Conservation (phyloP, 2,329 filamentous ascomycete genomes). For the Neofusicoccum kwambonambiense region DNA sequence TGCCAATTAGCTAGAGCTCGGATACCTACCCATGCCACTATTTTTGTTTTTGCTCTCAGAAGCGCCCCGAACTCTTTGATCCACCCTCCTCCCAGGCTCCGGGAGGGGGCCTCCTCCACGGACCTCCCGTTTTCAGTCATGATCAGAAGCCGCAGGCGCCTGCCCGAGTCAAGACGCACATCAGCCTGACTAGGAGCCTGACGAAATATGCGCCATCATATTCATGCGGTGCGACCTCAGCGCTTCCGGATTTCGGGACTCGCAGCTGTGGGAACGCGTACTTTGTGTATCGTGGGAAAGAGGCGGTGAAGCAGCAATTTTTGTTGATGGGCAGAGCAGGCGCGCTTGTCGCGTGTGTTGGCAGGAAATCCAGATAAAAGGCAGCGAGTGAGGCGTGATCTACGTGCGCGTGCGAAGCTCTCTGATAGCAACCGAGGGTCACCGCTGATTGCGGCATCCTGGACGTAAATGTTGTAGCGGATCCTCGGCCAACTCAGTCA, state of each 20-base stretch:
- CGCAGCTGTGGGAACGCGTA: neutral
- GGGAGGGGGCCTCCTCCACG: neutral
- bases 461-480: neutral
- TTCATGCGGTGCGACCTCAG: conserved; percentile 13
- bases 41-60: conserved; percentile 6
- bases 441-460: conserved; percentile 6
- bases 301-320: conserved; percentile 8
- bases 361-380: conserved; percentile 8
- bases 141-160: conserved; percentile 8
- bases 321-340: neutral
- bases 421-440: conserved; percentile 8
- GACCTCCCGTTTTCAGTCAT: conserved; percentile 5
- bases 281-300: neutral
- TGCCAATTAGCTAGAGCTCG: neutral
- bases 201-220: conserved; percentile 13
- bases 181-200: conserved; percentile 12
- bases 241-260: conserved; percentile 7
- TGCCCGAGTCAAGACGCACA: conserved; percentile 6
- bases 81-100: conserved; percentile 1
- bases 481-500: conserved; percentile 38
- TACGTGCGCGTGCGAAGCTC: conserved; percentile 7
- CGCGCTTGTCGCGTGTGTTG: conserved; percentile 13
- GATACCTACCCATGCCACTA: conserved; percentile 4
- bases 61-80: conserved; percentile 1
- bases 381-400: conserved; percentile 4